phyloP scores from a whole-genome alignment of 2,329 filamentous ascomycete genomes.

The Biscogniauxia marginata region DNA sequence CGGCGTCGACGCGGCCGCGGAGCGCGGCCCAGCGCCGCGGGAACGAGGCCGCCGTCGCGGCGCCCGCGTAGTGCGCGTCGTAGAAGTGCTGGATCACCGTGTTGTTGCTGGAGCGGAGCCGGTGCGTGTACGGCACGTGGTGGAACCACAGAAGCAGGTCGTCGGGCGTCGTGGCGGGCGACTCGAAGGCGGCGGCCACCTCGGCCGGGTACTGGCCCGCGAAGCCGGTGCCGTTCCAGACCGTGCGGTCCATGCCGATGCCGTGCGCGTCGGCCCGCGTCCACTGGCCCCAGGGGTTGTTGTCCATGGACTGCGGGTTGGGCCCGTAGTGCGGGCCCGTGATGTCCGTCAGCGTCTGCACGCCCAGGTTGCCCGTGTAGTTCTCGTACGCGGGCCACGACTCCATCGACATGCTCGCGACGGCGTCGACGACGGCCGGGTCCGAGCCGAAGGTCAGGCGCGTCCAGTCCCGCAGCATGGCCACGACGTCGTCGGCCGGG shows the following conservation, averaged over 20 bases:
- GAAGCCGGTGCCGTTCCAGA: conserved; percentile 64
- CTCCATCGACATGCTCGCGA: conserved; percentile 62
- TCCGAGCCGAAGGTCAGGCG: conserved; percentile 63
- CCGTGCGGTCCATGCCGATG: conserved; percentile 72
- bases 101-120: conserved; percentile 57
- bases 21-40: conserved; percentile 53
- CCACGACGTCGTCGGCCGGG: conserved; percentile 46
- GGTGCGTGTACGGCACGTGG: conserved; percentile 66
- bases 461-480: conserved; percentile 64
- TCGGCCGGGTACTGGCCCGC: conserved; percentile 65
- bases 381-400: conserved; percentile 72
- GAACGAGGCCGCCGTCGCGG: conserved; percentile 60
- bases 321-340: conserved; percentile 66
- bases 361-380: conserved; percentile 68
- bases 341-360: conserved; percentile 69
- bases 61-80: conserved; percentile 52
- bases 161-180: conserved; percentile 62
- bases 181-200: conserved; percentile 57
- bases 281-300: conserved; percentile 71
- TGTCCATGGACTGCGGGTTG: conserved; percentile 64
- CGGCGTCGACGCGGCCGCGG: conserved; percentile 54
- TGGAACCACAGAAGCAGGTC: conserved; percentile 72
- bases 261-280: conserved; percentile 59
- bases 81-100: conserved; percentile 62
- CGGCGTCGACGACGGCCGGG: conserved; percentile 52